Conservation (phyloP, 768 basidiomycete genomes). For the Leccinum fibrillosum region DNA sequence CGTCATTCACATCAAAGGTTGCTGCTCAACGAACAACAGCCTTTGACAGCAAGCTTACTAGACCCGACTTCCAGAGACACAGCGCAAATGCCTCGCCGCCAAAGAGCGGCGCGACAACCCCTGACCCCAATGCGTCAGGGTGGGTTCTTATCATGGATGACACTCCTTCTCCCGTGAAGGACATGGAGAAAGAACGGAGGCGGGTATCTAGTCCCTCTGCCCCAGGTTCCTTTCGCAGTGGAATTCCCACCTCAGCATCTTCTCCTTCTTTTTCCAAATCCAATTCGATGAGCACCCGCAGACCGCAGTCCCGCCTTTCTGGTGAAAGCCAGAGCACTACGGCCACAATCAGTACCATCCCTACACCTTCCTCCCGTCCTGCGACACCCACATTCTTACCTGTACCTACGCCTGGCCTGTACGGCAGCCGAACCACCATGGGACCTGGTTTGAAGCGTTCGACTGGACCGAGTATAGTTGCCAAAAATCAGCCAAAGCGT, state of each 20-base stretch:
- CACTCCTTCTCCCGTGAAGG: constrained; percentile 66
- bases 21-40: constrained; percentile 15
- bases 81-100: constrained; percentile 43
- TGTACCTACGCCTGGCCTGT: constrained; percentile 53
- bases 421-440: constrained; percentile 34
- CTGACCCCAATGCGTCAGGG: constrained; percentile 62
- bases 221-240: constrained; percentile 50
- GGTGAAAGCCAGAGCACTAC: constrained; percentile 54
- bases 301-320: constrained; percentile 75
- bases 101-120: constrained; percentile 38
- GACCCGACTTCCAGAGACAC: constrained; percentile 35
- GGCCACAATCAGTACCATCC: constrained; percentile 58
- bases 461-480: constrained; percentile 43
- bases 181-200: constrained; percentile 52
- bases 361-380: constrained; percentile 67
- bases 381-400: constrained; percentile 76
- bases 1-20: constrained; percentile 27
- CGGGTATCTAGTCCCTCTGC: constrained; percentile 62
- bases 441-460: constrained; percentile 59
- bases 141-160: constrained; percentile 93
- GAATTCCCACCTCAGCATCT: constrained; percentile 43
- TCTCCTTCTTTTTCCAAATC: constrained; percentile 44
- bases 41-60: constrained; percentile 23
- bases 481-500: constrained; percentile 49
- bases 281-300: constrained; percentile 46